Evolutionary conservation across 1,284 basidiomycete species (phyloP).

Genomic region (Laetiporus sulphureus): DNA sequence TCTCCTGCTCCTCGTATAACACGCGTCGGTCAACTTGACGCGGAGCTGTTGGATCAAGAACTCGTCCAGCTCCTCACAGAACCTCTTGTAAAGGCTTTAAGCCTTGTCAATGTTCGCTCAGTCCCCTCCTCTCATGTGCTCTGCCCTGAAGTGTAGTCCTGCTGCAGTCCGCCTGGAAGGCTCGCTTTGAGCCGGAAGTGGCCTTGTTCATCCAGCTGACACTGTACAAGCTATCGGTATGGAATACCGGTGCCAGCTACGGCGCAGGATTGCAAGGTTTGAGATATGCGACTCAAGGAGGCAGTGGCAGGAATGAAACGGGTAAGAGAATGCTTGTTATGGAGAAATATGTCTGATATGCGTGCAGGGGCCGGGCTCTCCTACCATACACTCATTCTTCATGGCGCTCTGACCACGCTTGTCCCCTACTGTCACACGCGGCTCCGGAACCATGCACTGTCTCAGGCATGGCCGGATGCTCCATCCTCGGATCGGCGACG

Average conservation of each 20-base stretch:
- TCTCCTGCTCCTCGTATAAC: constrained; percentile 43
- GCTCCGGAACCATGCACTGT: constrained; percentile 70
- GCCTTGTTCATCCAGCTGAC: constrained; percentile 68
- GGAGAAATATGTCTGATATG: too few relatives aligned
- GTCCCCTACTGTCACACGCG: constrained; percentile 77
- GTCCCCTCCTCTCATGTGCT: neutral
- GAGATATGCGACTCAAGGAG: constrained; percentile 32
- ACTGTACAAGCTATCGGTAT: constrained; percentile 83
- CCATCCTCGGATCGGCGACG: constrained; percentile 73
- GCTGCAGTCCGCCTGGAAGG: constrained; percentile 50
- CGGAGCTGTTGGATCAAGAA: constrained; percentile 89
- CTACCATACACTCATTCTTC: constrained; percentile 53
- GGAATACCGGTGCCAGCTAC: constrained; percentile 80
- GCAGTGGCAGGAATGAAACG: neutral
- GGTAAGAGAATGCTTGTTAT: too few relatives aligned
- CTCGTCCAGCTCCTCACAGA: constrained; percentile 80
- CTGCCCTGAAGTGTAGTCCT: constrained; percentile 1
- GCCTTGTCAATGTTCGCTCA: constrained; percentile 56
- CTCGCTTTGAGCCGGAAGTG: constrained; percentile 79
- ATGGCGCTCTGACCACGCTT: constrained; percentile 71
- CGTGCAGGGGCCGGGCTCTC: constrained; percentile 54
- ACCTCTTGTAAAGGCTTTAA: constrained; percentile 75
- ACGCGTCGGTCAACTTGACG: constrained; percentile 90
- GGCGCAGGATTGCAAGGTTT: constrained; percentile 91
- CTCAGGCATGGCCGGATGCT: constrained; percentile 84